Evolutionary conservation across 495 filamentous ascomycete genomes (phyloP).

Genomic region (Penicillium paradoxum): DNA sequence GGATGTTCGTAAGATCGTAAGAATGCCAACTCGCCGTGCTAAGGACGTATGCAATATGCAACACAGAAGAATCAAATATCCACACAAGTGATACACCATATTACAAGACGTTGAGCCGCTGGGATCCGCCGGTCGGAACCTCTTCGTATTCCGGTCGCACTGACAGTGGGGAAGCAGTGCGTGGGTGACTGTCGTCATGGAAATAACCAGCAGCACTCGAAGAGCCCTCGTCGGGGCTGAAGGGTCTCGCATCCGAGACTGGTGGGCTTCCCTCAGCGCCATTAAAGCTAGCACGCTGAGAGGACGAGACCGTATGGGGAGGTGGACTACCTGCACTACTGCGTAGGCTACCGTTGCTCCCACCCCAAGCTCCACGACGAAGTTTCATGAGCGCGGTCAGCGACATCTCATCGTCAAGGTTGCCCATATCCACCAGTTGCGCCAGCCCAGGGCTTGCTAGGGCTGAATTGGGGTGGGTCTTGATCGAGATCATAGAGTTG

Average conservation of each 20-base stretch:
- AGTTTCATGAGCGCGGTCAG: constrained; percentile 67
- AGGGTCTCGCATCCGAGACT: constrained; percentile 11
- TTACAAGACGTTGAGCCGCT: constrained; percentile 14
- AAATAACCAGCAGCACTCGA: constrained; percentile 5
- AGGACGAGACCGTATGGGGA: constrained; percentile 31
- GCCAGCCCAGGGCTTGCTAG: constrained; percentile 59
- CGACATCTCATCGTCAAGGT: constrained; percentile 64
- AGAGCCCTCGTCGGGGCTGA: constrained; percentile 14
- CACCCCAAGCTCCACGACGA: constrained; percentile 72
- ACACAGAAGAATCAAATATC: constrained; percentile 6
- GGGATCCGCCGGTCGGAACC: constrained; percentile 9
- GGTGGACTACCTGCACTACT: constrained; percentile 60
- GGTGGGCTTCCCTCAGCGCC: constrained; percentile 35
- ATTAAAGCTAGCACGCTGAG: constrained; percentile 36
- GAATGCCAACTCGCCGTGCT: background rate
- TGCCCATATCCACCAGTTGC: constrained; percentile 66
- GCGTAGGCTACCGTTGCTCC: constrained; percentile 66
- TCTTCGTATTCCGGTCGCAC: constrained; percentile 10
- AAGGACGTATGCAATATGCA: constrained; percentile 8
- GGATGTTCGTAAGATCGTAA: constrained; percentile 18
- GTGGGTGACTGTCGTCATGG: constrained; percentile 12
- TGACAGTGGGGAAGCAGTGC: constrained; percentile 15
- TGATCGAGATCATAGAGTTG: constrained; percentile 77
- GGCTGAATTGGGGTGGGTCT: constrained; percentile 39
- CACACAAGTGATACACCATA: constrained; percentile 3